These are phyloP conservation scores for Marvania coccoides DNA, from an alignment of 139 green algal genomes.

Conservation along the genomic window DNA sequence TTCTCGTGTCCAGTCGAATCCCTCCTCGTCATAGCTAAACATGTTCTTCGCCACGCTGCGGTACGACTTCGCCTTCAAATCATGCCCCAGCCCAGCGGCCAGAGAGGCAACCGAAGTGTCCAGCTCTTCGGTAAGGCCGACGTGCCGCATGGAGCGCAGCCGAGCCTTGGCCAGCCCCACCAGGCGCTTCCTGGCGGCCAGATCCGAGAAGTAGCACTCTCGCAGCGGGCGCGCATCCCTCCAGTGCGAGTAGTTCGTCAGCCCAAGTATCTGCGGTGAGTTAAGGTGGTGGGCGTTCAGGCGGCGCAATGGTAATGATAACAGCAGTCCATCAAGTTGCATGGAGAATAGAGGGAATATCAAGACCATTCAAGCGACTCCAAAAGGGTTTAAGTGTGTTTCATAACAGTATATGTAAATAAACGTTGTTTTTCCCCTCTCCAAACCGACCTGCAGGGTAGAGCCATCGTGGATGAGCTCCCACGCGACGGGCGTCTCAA, in stretches of 20 bases:
- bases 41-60: not conserved
- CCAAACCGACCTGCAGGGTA: constrained; percentile 51
- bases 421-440: too few species aligned
- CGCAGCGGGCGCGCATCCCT: constrained; percentile 38
- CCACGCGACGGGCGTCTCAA: constrained; percentile 51
- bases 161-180: constrained; percentile 31
- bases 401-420: too few species aligned
- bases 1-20: not conserved
- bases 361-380: too few species aligned
- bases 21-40: constrained; percentile 3
- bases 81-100: constrained; percentile 26
- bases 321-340: not conserved
- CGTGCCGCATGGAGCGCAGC: constrained; percentile 49
- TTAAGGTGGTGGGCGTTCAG: too few species aligned
- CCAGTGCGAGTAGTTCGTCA: constrained; percentile 80
- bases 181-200: constrained; percentile 12
- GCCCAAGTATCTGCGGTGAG: constrained; percentile 64
- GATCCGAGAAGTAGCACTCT: constrained; percentile 30
- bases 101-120: constrained; percentile 41
- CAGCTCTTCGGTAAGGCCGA: constrained; percentile 64
- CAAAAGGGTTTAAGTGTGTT: too few species aligned
- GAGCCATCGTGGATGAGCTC: constrained; percentile 76
- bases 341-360: not conserved
- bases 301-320: too few species aligned
- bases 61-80: constrained; percentile 3